Percentiles rank a stretch among this genome's conserved stretches.
phyloP scores from a whole-genome alignment of 2,329 filamentous ascomycete genomes.

The Colletotrichum tropicale region DNA sequence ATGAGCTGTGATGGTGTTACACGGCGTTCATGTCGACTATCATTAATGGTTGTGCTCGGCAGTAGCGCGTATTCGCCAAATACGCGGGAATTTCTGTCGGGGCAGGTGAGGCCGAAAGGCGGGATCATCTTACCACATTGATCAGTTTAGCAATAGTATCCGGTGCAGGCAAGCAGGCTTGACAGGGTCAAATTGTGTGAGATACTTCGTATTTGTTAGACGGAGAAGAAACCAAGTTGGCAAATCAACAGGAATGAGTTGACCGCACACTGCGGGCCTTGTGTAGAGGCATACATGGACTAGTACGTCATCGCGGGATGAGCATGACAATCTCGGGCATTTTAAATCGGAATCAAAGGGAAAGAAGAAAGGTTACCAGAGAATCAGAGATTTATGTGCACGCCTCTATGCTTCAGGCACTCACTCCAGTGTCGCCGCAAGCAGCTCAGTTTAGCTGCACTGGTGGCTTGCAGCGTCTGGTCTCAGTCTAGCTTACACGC shows the following conservation, averaged over 20 bases:
- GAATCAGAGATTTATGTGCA: neutral
- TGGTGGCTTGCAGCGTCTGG: neutral
- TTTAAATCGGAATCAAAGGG: neutral
- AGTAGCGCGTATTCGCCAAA: neutral
- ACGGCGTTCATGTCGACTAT: neutral
- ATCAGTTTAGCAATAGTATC: neutral
- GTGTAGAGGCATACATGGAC: neutral
- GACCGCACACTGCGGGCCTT: neutral
- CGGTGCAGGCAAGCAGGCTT: neutral
- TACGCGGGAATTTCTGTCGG: neutral
- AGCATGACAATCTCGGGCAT: neutral
- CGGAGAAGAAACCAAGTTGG: neutral
- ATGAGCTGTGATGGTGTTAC: neutral
- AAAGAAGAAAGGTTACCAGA: neutral
- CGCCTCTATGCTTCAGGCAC: neutral
- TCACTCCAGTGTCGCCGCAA: neutral
- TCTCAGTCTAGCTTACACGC: neutral
- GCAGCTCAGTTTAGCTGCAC: neutral
- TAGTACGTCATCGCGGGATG: neutral
- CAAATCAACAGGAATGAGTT: neutral
- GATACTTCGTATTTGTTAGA: neutral
- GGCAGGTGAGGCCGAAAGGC: neutral
- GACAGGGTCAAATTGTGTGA: neutral
- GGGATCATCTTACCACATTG: neutral
- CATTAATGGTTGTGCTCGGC: neutral